phyloP scores from a whole-genome alignment of 2,329 filamentous ascomycete species.

The Aspergillus piperis region DNA sequence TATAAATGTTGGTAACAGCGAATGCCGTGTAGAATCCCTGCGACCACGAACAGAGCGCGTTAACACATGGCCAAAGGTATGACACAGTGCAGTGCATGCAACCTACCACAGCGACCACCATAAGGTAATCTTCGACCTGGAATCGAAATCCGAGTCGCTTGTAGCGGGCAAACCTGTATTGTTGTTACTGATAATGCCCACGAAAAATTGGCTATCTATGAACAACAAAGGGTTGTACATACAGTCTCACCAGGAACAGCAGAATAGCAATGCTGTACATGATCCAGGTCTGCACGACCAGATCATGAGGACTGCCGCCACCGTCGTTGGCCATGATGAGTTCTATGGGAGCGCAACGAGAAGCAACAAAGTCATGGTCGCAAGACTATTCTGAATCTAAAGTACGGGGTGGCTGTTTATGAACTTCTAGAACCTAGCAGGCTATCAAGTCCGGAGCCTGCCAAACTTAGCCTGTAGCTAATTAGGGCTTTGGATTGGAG shows the following conservation, averaged over 20 bases:
- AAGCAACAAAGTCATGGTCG: background rate
- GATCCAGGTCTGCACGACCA: conserved; percentile 8
- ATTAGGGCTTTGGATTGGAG: background rate
- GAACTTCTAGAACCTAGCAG: background rate
- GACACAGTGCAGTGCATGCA: background rate
- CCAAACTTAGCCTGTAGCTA: background rate
- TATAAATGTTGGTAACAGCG: conserved; percentile 1
- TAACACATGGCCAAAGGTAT: background rate
- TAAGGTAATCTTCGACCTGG: conserved; percentile 7
- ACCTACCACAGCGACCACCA: conserved; percentile 5
- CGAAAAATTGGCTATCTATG: background rate
- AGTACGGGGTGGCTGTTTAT: background rate
- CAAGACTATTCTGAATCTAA: background rate
- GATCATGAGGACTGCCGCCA: conserved; percentile 1
- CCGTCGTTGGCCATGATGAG: conserved; percentile 3
- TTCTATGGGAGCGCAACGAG: background rate
- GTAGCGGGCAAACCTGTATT: background rate
- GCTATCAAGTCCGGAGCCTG: background rate
- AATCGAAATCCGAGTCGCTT: background rate
- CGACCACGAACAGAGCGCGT: background rate
- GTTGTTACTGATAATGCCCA: background rate
- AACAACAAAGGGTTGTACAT: background rate
- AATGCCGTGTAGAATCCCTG: conserved; percentile 8
- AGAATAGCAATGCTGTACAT: conserved; percentile 9
- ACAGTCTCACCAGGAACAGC: conserved; percentile 5